Base-by-base conservation (phyloP, 441 rosid genomes). In the Biscutella laevigata region DNA sequence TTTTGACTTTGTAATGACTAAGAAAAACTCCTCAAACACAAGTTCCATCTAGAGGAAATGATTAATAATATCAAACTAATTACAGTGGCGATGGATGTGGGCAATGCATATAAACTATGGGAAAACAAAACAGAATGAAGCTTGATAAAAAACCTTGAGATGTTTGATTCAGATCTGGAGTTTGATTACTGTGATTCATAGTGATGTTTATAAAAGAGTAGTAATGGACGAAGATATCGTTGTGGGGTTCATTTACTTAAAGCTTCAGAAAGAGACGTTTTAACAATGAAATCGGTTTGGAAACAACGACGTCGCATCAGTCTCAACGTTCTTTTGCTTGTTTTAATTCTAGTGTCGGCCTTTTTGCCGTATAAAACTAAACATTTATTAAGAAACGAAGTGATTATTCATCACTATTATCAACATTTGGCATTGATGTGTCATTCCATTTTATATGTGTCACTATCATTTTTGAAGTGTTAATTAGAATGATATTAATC, bases 121-220 rank as follows among this genome's bases (percentile, higher is more conserved):
- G 32, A 8, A 37, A 2, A 33, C 1, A 2, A 15, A 29, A 11
- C 5, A 41, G 39, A 40, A 4, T 3, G 5, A 20, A 37, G 11
- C 5, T 64, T 14, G 15, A 64, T 27, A 1, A 56, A 64, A 17
- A 17, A 17, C 69, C 59, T 49, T 48, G 33, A 10, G 53, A 41
- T 21, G 5, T 11, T 19, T 17, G 39, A 47, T 39, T 41, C 64
- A 64, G 69, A 64, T 57, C 69, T 64, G 51, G 22, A 47, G 25
- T 21, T 38, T 9, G 12, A 14, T 46, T 46, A 47, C 56, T 16
- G 43, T 39, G 3, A 17, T 17, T 17, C 12, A 55, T 42, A 17
- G 43, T 30, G 7, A 32, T 53, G 42, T 33, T 56, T 26, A 21
- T 37, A 27, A 7, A 54, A 3, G 12, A 52, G 53, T 32, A 21